Evolutionary conservation across 257 asterid genomes (phyloP).

Genomic region (Solanum sitiens): DNA sequence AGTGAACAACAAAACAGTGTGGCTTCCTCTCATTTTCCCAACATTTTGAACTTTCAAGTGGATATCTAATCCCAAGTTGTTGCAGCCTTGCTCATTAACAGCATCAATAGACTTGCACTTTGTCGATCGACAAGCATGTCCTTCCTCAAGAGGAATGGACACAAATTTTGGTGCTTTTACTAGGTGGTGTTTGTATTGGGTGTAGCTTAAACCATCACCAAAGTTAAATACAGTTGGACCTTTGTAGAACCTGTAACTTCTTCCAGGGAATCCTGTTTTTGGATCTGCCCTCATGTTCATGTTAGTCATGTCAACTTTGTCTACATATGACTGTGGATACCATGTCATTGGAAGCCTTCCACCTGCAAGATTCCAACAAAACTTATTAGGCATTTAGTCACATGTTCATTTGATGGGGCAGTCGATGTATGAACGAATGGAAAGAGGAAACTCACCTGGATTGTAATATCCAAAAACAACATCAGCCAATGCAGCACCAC

Average conservation of each 20-base stretch:
- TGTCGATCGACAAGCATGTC: slow-evolving; percentile 32
- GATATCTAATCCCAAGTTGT: slow-evolving; percentile 17
- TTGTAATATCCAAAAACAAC: slow-evolving; percentile 56
- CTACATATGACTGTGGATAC: slow-evolving; percentile 69
- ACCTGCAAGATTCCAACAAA: slow-evolving; percentile 14
- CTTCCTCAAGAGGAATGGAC: slow-evolving; percentile 23
- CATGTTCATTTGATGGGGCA: background rate
- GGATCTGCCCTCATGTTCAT: slow-evolving; percentile 85
- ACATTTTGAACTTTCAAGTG: slow-evolving; percentile 35
- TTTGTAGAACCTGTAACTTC: slow-evolving; percentile 69
- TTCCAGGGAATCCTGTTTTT: slow-evolving; percentile 55
- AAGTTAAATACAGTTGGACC: slow-evolving; percentile 56
- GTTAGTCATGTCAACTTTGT: slow-evolving; percentile 55
- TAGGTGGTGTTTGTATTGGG: slow-evolving; percentile 26
- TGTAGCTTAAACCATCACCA: slow-evolving; percentile 68
- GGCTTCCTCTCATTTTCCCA: slow-evolving; percentile 44
- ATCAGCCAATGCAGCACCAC: slow-evolving; percentile 80
- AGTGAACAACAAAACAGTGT: slow-evolving; percentile 40
- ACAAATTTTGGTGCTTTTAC: slow-evolving; percentile 34
- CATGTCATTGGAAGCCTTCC: slow-evolving; percentile 93
- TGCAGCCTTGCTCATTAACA: slow-evolving; percentile 13
- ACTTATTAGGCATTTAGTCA: background rate
- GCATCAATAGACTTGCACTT: slow-evolving; percentile 30
- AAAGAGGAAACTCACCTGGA: slow-evolving; percentile 41
- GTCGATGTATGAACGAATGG: background rate